Evolutionary conservation across 441 rosid genomes (phyloP).

Genomic region (Erysimum pusillum): DNA sequence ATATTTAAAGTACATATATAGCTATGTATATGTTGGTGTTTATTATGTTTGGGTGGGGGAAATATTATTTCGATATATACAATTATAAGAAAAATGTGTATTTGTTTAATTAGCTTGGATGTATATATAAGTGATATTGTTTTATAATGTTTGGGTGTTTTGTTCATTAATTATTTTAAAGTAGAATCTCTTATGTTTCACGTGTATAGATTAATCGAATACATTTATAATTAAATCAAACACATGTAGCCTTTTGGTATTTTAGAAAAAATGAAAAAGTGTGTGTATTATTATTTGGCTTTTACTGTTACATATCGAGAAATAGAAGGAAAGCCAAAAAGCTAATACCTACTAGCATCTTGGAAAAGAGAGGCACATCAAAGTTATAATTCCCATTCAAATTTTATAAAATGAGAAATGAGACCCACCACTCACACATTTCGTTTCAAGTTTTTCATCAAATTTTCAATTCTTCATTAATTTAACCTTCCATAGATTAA

Average conservation of each 20-base stretch:
- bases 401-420: neutral
- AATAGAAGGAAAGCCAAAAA: neutral
- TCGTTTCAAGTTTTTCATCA: neutral
- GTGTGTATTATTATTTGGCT: constrained; percentile 10
- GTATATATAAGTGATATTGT: constrained; percentile 14
- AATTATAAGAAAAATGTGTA: constrained; percentile 21
- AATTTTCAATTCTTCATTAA: neutral
- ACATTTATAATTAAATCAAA: constrained; percentile 10
- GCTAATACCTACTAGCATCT: constrained; percentile 22
- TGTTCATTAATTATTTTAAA: neutral
- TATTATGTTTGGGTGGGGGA: constrained; percentile 16
- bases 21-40: neutral
- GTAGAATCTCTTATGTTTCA: neutral
- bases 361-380: constrained; percentile 29
- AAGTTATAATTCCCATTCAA: neutral
- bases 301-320: constrained; percentile 1
- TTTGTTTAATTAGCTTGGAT: constrained; percentile 29
- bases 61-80: constrained; percentile 11
- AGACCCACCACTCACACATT: constrained; percentile 38
- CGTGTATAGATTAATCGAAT: neutral
- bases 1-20: constrained; percentile 21
- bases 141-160: neutral
- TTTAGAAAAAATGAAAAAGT: neutral
- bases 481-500: neutral
- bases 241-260: constrained; percentile 5